Percentiles rank a stretch among this genome's conserved stretches.
Evolutionary conservation across 2,329 filamentous ascomycete species (phyloP).

Genomic region (Aureobasidium pullulans): DNA sequence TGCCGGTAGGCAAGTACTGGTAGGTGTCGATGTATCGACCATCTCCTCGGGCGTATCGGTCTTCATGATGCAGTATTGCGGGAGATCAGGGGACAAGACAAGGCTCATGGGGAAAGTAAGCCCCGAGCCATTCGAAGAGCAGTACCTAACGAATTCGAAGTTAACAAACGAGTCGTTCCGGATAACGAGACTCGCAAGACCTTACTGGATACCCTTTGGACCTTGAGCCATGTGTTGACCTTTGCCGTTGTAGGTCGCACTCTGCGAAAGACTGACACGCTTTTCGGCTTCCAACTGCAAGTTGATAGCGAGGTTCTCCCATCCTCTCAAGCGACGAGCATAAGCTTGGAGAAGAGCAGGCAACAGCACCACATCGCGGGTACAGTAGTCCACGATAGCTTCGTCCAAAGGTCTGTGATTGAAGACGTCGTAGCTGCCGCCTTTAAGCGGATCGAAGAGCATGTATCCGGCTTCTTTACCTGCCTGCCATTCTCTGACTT

Average conservation of each 20-base stretch:
- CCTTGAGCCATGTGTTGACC: conserved; percentile 26
- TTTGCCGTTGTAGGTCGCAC: conserved; percentile 21
- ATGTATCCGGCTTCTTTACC: conserved; percentile 31
- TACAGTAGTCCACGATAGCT: conserved; percentile 40
- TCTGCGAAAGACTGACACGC: conserved; percentile 28
- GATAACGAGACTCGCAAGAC: neutral
- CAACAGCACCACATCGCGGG: conserved; percentile 39
- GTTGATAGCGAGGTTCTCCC: conserved; percentile 20
- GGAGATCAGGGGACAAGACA: neutral
- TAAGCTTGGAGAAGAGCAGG: conserved; percentile 25
- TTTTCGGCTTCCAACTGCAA: conserved; percentile 23
- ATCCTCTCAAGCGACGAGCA: conserved; percentile 15
- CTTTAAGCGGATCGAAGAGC: conserved; percentile 36
- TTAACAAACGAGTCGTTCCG: neutral
- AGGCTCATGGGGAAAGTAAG: neutral
- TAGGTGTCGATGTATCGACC: too few species aligned
- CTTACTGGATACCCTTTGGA: conserved; percentile 16
- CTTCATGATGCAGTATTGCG: neutral
- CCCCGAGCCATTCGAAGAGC: neutral
- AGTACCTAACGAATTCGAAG: neutral
- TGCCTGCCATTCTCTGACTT: conserved; percentile 22
- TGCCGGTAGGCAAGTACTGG: too few species aligned
- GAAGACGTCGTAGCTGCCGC: conserved; percentile 43
- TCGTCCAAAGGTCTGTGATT: conserved; percentile 36
- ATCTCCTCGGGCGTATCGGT: neutral